A percentile compares a stretch with the other conserved stretches of the same genome.
Conservation (phyloP, 2,329 filamentous ascomycete genomes). For the Coleophoma crateriformis region DNA sequence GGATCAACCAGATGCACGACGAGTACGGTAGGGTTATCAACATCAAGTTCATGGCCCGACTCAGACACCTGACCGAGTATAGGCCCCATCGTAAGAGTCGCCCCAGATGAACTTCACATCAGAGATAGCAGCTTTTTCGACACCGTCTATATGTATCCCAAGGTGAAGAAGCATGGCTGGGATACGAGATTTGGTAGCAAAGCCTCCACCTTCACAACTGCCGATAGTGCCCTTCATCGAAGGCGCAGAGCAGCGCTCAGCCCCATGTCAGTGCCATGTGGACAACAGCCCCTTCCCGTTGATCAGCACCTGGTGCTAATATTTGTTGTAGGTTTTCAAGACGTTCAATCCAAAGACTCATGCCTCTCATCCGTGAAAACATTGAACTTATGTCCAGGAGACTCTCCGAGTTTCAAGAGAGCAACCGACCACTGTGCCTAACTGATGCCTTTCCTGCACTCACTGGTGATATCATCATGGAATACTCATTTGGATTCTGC, state of each 20-base stretch:
- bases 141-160: background rate
- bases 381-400: conserved; percentile 1
- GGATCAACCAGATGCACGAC: conserved; percentile 14
- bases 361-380: background rate
- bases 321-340: background rate
- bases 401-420: background rate
- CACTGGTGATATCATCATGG: conserved; percentile 2
- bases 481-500: conserved; percentile 1
- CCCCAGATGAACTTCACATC: conserved; percentile 19
- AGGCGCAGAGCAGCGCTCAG: conserved; percentile 1
- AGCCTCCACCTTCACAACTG: background rate
- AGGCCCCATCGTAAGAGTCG: conserved; percentile 27
- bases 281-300: background rate
- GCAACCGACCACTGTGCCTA: background rate
- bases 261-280: background rate
- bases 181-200: background rate
- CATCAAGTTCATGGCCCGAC: no score
- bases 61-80: background rate
- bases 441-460: conserved; percentile 1
- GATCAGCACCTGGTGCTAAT: background rate
- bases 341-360: background rate
- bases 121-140: background rate
- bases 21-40: conserved; percentile 9
- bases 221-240: background rate
- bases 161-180: background rate